Evolutionary conservation across 352 stramenopile genomes (phyloP).

Genomic region (Globisporangium nunn): DNA sequence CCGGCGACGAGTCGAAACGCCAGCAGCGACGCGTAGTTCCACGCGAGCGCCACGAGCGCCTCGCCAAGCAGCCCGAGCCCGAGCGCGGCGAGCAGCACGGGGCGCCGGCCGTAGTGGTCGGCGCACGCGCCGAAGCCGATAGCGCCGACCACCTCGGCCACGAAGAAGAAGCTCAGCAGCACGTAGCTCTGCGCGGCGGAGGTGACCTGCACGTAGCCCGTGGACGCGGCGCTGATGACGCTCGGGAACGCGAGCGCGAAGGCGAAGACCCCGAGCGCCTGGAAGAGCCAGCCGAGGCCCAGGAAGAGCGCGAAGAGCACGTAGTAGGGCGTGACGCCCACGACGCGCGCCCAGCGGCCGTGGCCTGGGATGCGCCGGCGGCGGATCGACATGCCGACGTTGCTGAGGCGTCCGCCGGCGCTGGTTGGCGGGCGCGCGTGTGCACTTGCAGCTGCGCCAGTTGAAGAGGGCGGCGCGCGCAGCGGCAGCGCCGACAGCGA

Average conservation of each 20-base stretch:
- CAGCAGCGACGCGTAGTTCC: slow-evolving; percentile 35
- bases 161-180: slow-evolving; percentile 30
- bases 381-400: slow-evolving; percentile 17
- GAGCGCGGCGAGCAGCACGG: slow-evolving; percentile 32
- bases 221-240: slow-evolving; percentile 4
- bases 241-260: slow-evolving; percentile 11
- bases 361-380: slow-evolving; percentile 9
- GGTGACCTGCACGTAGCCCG: slow-evolving; percentile 1
- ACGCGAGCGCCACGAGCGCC: slow-evolving; percentile 28
- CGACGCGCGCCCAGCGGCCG: slow-evolving; percentile 16
- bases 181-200: slow-evolving; percentile 14
- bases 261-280: slow-evolving; percentile 28
- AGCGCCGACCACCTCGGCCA: slow-evolving; percentile 37
- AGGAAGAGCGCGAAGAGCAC: slow-evolving; percentile 32
- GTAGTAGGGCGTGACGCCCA: slow-evolving; percentile 44
- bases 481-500: not conserved
- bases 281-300: slow-evolving; percentile 39
- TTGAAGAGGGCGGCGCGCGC: not conserved
- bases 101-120: slow-evolving; percentile 48
- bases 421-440: not conserved
- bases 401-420: not conserved
- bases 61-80: slow-evolving; percentile 31
- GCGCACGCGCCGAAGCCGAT: slow-evolving; percentile 41
- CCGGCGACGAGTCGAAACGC: slow-evolving; percentile 32
- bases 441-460: not conserved